Percentiles rank a stretch among this genome's conserved stretches.
phyloP scores from a whole-genome alignment of 1,284 basidiomycete genomes.

The Microbotryomycetes sp. region DNA sequence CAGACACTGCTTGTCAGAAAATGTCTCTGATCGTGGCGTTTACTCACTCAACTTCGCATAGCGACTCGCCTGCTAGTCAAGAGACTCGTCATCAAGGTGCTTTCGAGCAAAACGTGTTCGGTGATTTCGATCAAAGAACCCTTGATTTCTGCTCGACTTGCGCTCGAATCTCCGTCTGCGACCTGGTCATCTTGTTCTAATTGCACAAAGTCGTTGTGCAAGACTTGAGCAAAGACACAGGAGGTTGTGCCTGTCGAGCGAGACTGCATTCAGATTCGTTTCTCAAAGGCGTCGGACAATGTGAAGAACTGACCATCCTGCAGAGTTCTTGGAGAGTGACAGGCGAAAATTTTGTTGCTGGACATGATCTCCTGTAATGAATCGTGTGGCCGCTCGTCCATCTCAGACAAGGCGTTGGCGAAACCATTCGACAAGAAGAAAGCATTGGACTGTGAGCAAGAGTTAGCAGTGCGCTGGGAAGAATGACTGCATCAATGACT shows the following conservation, averaged over 20 bases:
- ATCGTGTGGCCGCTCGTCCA: conserved; percentile 54
- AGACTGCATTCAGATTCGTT: too few species aligned
- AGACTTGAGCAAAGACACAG: conserved; percentile 51
- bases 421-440: conserved; percentile 67
- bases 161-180: conserved; percentile 63
- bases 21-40: too few species aligned
- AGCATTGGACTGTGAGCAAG: conserved; percentile 52
- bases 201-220: too few species aligned
- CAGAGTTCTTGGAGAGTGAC: conserved; percentile 67
- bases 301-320: conserved; percentile 65
- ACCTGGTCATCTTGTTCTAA: neutral
- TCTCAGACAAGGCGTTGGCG: conserved; percentile 57
- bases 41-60: neutral
- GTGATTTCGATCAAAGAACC: conserved; percentile 59
- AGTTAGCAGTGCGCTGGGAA: conserved; percentile 1
- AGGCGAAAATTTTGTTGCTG: conserved; percentile 27
- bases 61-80: conserved; percentile 55
- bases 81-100: conserved; percentile 62
- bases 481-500: conserved; percentile 42
- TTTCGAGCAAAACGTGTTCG: conserved; percentile 59
- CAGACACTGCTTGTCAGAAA: neutral
- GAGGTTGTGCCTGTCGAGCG: conserved; percentile 66
- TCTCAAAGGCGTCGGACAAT: too few species aligned
- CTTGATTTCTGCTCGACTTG: too few species aligned
- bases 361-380: neutral